Conservation (phyloP, 2,329 filamentous ascomycete genomes). For the Fonsecaea pugnacius region DNA sequence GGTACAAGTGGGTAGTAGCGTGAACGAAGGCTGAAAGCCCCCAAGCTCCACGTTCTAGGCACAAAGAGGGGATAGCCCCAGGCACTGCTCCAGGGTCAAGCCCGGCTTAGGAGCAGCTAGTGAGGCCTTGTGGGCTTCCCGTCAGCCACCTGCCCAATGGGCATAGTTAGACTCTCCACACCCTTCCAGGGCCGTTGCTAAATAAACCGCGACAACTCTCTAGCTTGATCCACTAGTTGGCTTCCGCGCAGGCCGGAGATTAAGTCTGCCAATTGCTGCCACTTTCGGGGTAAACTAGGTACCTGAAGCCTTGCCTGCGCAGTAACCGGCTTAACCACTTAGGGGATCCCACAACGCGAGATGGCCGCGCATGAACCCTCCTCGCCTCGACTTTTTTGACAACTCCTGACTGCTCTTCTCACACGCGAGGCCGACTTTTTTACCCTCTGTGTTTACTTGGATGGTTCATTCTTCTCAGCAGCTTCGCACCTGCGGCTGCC, state of each 20-base stretch:
- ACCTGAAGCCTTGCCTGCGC: constrained; percentile 1
- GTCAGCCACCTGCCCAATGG: constrained; percentile 9
- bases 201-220: constrained; percentile 13
- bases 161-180: background rate
- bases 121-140: background rate
- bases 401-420: constrained; percentile 14
- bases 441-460: constrained; percentile 1
- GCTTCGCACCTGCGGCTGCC: background rate
- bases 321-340: constrained; percentile 8
- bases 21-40: background rate
- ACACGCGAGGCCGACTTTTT: constrained; percentile 7
- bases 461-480: background rate
- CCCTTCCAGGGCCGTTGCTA: constrained; percentile 1
- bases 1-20: too few relatives aligned
- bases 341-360: constrained; percentile 18
- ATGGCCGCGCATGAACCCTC: constrained; percentile 20
- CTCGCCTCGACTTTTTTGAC: constrained; percentile 16
- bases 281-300: constrained; percentile 4
- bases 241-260: constrained; percentile 22
- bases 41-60: constrained; percentile 1
- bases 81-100: constrained; percentile 1
- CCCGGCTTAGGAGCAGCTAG: background rate
- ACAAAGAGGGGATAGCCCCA: constrained; percentile 8
- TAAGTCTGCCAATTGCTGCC: constrained; percentile 21
- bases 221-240: constrained; percentile 10